Evolutionary conservation across 1,284 basidiomycete genomes (phyloP).

Genomic region (Irpex sp.): DNA sequence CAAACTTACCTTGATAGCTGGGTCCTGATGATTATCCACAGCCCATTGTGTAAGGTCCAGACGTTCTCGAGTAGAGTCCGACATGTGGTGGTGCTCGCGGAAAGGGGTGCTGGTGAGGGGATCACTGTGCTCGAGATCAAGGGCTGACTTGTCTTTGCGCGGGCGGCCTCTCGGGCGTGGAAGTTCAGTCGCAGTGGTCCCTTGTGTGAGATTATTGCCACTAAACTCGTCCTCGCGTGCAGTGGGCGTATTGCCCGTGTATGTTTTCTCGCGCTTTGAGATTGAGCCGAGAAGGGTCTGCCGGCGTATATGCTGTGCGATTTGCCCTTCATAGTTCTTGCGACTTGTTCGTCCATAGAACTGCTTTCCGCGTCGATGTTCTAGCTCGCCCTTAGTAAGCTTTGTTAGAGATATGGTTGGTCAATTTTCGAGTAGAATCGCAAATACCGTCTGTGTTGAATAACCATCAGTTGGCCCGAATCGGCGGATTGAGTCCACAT

Average conservation of each 20-base stretch:
- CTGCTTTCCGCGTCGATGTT: constrained; percentile 13
- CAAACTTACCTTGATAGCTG: constrained; percentile 17
- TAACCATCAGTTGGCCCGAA: constrained; percentile 32
- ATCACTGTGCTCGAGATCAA: not conserved
- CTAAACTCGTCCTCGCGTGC: not conserved
- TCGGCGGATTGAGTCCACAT: constrained; percentile 21
- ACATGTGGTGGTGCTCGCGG: constrained; percentile 15
- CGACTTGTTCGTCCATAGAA: constrained; percentile 10
- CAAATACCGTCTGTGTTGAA: constrained; percentile 22
- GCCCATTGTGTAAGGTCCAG: constrained; percentile 16
- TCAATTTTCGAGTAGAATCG: constrained; percentile 19
- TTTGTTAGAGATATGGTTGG: not conserved
- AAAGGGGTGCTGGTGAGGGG: constrained; percentile 4
- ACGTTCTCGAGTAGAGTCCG: constrained; percentile 9
- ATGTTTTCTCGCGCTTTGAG: too few species aligned
- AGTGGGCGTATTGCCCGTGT: too few species aligned
- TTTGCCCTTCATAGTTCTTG: constrained; percentile 2
- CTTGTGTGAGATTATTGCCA: not conserved
- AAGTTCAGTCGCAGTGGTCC: not conserved
- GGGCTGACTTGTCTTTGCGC: not conserved
- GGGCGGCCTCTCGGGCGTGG: not conserved
- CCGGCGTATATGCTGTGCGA: constrained; percentile 4
- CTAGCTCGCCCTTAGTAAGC: constrained; percentile 15
- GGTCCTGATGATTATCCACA: constrained; percentile 13
- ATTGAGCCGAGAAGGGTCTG: not conserved